Evolutionary conservation across 2,329 filamentous ascomycete genomes (phyloP).

Genomic region (Clonostachys chloroleuca): DNA sequence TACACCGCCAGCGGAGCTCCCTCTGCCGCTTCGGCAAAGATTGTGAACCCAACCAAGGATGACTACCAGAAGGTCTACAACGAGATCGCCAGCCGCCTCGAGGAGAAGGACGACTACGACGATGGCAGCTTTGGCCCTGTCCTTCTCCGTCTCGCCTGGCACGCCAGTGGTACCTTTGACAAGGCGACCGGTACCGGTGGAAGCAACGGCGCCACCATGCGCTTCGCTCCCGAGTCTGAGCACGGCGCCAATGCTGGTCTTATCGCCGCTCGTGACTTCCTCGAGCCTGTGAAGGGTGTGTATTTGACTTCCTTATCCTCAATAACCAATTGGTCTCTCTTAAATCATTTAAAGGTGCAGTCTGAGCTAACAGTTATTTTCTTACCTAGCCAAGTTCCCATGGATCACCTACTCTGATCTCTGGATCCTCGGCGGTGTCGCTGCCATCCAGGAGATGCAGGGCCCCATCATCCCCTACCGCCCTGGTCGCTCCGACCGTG

Average conservation of each 20-base stretch:
- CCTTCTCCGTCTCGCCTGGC: constrained; percentile 87
- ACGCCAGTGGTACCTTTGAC: constrained; percentile 89
- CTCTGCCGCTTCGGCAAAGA: constrained; percentile 42
- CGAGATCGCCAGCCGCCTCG: constrained; percentile 71
- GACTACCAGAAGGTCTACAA: constrained; percentile 98
- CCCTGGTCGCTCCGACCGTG: constrained; percentile 77
- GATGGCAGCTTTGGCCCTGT: constrained; percentile 96
- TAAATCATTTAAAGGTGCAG: no score
- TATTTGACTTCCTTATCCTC: constrained; percentile 3
- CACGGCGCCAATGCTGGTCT: constrained; percentile 95
- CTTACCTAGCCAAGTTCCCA: constrained; percentile 60
- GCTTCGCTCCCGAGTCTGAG: constrained; percentile 81
- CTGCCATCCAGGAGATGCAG: constrained; percentile 91
- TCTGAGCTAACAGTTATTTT: constrained; percentile 2
- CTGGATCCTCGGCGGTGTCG: constrained; percentile 86
- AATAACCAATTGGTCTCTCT: no score
- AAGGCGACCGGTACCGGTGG: constrained; percentile 84
- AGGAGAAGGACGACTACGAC: constrained; percentile 92
- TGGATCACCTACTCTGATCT: constrained; percentile 97
- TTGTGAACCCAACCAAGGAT: constrained; percentile 71
- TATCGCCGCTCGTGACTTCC: constrained; percentile 81
- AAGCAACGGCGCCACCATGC: constrained; percentile 96
- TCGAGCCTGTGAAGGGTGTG: constrained; percentile 83
- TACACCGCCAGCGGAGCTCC: constrained; percentile 52
- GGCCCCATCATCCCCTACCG: constrained; percentile 85